Conservation (phyloP, 768 basidiomycete species). For the Suillus discolor region DNA sequence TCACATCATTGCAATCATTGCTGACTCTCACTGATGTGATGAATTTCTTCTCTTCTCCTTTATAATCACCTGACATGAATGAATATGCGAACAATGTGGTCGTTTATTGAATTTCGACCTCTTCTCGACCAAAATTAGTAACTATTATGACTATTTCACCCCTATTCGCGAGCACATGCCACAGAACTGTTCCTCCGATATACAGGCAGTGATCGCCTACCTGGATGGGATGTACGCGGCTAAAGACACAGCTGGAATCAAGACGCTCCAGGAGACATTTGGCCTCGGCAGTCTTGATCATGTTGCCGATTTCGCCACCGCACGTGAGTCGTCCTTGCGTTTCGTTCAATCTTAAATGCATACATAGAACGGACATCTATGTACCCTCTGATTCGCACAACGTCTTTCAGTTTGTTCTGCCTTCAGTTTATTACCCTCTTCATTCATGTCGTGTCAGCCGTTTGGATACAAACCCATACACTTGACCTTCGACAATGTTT, state of each 20-base stretch:
- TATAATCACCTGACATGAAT: not conserved
- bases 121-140: slow-evolving; percentile 10
- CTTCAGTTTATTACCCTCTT: not conserved
- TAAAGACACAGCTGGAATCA: slow-evolving; percentile 46
- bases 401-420: not conserved
- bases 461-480: not conserved
- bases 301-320: slow-evolving; percentile 67
- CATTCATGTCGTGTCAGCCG: not conserved
- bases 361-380: not conserved
- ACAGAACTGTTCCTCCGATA: slow-evolving; percentile 71
- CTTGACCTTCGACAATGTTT: not conserved
- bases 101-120: not conserved
- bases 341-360: not conserved
- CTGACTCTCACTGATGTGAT: not conserved
- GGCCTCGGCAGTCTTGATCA: slow-evolving; percentile 59
- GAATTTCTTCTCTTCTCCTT: not conserved
- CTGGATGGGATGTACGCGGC: slow-evolving; percentile 58
- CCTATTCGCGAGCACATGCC: slow-evolving; percentile 72
- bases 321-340: slow-evolving; percentile 37
- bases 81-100: not conserved
- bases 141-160: slow-evolving; percentile 54
- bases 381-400: not conserved
- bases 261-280: slow-evolving; percentile 57
- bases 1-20: slow-evolving; percentile 36
- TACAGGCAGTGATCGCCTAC: slow-evolving; percentile 62